Percentiles rank a stretch among this genome's conserved stretches.
Evolutionary conservation across 805 yeast species (phyloP).

Genomic region (Candida hungchunana): DNA sequence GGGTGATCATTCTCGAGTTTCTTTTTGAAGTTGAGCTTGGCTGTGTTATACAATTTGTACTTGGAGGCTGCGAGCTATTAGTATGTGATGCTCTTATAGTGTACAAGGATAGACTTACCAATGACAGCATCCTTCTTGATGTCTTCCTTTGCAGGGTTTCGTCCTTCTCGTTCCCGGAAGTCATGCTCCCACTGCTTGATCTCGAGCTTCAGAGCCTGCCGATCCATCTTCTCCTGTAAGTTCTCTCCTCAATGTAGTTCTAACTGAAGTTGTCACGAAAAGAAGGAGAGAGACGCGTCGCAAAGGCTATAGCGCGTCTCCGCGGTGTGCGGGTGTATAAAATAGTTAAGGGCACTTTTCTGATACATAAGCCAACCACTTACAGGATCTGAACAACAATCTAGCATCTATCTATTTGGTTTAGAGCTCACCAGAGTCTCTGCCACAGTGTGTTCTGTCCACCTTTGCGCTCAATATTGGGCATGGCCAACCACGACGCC

Average conservation of each 20-base stretch:
- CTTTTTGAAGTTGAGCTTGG: slow-evolving; percentile 1
- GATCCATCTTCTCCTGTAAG: no score
- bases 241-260: no score
- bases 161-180: slow-evolving; percentile 35
- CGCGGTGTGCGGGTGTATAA: neutral
- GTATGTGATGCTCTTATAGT: neutral
- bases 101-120: slow-evolving; percentile 3
- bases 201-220: slow-evolving; percentile 32
- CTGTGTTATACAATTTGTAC: slow-evolving; percentile 16
- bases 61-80: slow-evolving; percentile 19
- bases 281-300: neutral
- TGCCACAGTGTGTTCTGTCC: slow-evolving; percentile 20
- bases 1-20: slow-evolving; percentile 28
- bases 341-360: no score
- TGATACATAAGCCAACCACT: no score
- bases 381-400: no score
- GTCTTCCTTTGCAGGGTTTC: slow-evolving; percentile 46
- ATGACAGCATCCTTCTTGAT: slow-evolving; percentile 38
- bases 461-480: slow-evolving; percentile 37
- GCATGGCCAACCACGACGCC: slow-evolving; percentile 38
- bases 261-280: no score
- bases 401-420: no score
- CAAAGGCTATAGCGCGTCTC: neutral
- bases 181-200: slow-evolving; percentile 54
- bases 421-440: slow-evolving; percentile 24